Conservation (phyloP, 495 filamentous ascomycete species). For the Penicillium psychrofluorescens region DNA sequence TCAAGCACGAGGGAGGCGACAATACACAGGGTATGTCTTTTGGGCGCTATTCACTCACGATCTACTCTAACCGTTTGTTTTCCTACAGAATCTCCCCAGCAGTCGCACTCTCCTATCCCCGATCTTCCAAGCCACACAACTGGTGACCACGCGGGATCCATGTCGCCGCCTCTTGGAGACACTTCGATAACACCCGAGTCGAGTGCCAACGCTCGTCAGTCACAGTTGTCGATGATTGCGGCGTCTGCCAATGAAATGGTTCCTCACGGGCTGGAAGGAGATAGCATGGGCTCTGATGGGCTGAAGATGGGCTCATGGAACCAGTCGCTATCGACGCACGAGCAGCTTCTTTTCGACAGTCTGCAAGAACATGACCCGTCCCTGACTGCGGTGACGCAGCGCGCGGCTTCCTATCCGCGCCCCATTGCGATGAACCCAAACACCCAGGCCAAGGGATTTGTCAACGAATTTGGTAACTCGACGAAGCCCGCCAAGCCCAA, state of each 20-base stretch:
- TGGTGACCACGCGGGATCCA: conserved; percentile 25
- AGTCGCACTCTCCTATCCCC: conserved; percentile 21
- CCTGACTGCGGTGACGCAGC: conserved; percentile 37
- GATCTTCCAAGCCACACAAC: conserved; percentile 27
- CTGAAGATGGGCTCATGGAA: conserved; percentile 33
- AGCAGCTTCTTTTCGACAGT: conserved; percentile 41
- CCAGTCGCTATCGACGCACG: conserved; percentile 34
- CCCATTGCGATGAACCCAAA: conserved; percentile 51
- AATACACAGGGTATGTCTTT: conserved; percentile 16
- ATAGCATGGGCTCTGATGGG: conserved; percentile 23
- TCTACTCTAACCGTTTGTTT: conserved; percentile 12
- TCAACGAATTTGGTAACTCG: conserved; percentile 48
- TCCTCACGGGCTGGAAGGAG: conserved; percentile 35
- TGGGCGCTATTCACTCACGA: neutral
- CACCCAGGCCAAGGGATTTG: conserved; percentile 48
- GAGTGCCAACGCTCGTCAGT: conserved; percentile 35
- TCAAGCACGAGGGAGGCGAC: conserved; percentile 22
- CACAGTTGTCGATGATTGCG: conserved; percentile 42
- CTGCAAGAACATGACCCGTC: conserved; percentile 39
- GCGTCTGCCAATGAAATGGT: conserved; percentile 45
- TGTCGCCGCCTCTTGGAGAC: conserved; percentile 34
- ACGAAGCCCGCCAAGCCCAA: conserved; percentile 48
- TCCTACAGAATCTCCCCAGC: conserved; percentile 21
- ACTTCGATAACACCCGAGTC: conserved; percentile 32
- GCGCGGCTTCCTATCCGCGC: conserved; percentile 41